Conservation (phyloP, 768 basidiomycete genomes). For the Mycena capillaripes region DNA sequence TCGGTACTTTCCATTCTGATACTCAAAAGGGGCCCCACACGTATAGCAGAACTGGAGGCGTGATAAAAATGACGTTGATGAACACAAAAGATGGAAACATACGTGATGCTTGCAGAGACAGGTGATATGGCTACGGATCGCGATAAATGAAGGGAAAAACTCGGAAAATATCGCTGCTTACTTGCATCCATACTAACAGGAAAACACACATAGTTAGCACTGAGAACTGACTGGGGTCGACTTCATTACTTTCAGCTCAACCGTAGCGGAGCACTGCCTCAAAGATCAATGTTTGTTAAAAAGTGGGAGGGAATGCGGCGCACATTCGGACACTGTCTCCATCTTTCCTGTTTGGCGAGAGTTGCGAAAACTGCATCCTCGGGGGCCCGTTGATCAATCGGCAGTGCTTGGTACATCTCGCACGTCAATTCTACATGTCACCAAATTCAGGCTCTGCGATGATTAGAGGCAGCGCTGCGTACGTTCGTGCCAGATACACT, state of each 20-base stretch:
- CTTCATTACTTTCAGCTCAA: slow-evolving; percentile 45
- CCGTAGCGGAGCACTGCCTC: slow-evolving; percentile 39
- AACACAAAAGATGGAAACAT: background rate
- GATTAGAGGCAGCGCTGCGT: no score
- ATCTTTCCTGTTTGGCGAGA: slow-evolving; percentile 39
- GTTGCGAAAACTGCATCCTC: slow-evolving; percentile 39
- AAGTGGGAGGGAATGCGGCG: background rate
- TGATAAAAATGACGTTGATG: background rate
- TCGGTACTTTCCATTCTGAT: slow-evolving; percentile 35
- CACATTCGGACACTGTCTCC: slow-evolving; percentile 41
- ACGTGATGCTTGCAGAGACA: slow-evolving; percentile 42
- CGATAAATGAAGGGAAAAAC: background rate
- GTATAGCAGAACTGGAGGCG: slow-evolving; percentile 39
- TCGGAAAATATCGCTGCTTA: background rate
- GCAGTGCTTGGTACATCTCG: slow-evolving; percentile 38
- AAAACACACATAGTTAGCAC: background rate
- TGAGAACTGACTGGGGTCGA: background rate
- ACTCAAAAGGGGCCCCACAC: slow-evolving; percentile 39
- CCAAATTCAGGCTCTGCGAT: no score
- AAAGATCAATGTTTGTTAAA: background rate
- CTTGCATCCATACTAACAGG: slow-evolving; percentile 38
- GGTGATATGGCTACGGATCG: slow-evolving; percentile 33
- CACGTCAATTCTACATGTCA: slow-evolving; percentile 40
- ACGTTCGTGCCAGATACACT: slow-evolving; percentile 40
- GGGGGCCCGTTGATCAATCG: slow-evolving; percentile 30